Evolutionary conservation across 2,329 filamentous ascomycete species (phyloP).

Genomic region (Aspergillus proliferans): DNA sequence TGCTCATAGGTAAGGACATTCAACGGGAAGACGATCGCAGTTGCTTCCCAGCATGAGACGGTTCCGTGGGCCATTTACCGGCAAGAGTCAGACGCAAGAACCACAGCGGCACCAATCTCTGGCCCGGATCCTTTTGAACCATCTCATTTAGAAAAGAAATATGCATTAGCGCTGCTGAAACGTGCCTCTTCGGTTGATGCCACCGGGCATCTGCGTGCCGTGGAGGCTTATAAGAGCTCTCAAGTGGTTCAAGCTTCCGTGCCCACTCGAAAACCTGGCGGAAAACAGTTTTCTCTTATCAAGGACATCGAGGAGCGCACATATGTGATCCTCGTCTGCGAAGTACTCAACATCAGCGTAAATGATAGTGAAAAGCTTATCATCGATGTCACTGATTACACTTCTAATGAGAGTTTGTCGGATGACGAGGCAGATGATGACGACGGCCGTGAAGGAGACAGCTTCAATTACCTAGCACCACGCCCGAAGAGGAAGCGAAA

Average conservation of each 20-base stretch:
- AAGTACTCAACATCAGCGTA: constrained; percentile 58
- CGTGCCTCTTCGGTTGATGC: neutral
- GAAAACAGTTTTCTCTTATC: constrained; percentile 51
- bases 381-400: constrained; percentile 79
- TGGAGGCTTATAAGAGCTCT: neutral
- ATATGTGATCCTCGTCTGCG: constrained; percentile 65
- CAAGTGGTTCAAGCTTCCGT: constrained; percentile 7
- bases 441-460: constrained; percentile 46
- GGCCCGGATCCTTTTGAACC: constrained; percentile 24
- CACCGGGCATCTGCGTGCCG: constrained; percentile 3
- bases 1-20: constrained; percentile 14
- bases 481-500: constrained; percentile 49
- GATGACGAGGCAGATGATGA: constrained; percentile 41
- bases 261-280: constrained; percentile 2
- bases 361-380: constrained; percentile 45
- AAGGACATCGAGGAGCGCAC: constrained; percentile 51
- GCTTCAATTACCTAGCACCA: constrained; percentile 47
- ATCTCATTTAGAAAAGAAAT: constrained; percentile 22
- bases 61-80: constrained; percentile 33
- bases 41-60: constrained; percentile 20
- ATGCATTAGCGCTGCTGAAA: constrained; percentile 10
- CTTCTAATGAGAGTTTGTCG: constrained; percentile 60
- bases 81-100: constrained; percentile 15
- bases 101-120: constrained; percentile 15
- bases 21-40: constrained; percentile 16